Evolutionary conservation across 495 filamentous ascomycete genomes (phyloP), one percentile per base, ranked within the genome.

Genomic region (Ramalina intermedia): DNA sequence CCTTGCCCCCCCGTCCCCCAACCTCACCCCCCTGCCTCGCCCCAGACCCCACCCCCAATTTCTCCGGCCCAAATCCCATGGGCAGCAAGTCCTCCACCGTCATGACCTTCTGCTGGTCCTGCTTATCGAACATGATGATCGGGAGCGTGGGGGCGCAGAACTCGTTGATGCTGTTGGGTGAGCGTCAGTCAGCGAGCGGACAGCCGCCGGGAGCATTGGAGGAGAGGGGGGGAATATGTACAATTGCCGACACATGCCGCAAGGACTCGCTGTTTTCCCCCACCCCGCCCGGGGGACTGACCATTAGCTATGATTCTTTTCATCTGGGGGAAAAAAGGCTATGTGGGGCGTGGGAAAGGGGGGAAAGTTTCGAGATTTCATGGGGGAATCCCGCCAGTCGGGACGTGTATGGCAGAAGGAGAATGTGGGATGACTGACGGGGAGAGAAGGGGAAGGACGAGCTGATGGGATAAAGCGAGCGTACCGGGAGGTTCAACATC

Each of bases 91-190:
- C 74, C 44, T 76, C 78, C 51, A 96, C 70, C 37, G 74, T 86
- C 69, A 73, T 77, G n/a, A 88, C 74, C 8, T 72, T 70, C 52
- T 73, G 84, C 24, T 77, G 69, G 4, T 77, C 80, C 39, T 85
- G 70, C 47, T 73, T 80, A 59, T 88, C 87, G 62, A 87, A 89
- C 91, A 98, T 90, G 58, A 94, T 81, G n/a, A 96, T 73, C 0
- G 87, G 90, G 43, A 74, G 78, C 0, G 68, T 66, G 14, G 79
- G 58, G 6, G 72, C 64, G 47, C 78, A 81, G 57, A 93, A 93
- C 63, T 93, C 86, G 43, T 83, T 74, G 51, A 93, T 87, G 55
- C 84, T 87, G 52, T 39, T 8, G 33, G 6, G 14, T 33, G 1
- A 35, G 27, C 17, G 18, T 13, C 2, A 16, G 37, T 20, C 2